Percentiles rank a stretch among this genome's conserved stretches.
phyloP scores from a whole-genome alignment of 495 filamentous ascomycete species.

The Penicillium longicatenatum region DNA sequence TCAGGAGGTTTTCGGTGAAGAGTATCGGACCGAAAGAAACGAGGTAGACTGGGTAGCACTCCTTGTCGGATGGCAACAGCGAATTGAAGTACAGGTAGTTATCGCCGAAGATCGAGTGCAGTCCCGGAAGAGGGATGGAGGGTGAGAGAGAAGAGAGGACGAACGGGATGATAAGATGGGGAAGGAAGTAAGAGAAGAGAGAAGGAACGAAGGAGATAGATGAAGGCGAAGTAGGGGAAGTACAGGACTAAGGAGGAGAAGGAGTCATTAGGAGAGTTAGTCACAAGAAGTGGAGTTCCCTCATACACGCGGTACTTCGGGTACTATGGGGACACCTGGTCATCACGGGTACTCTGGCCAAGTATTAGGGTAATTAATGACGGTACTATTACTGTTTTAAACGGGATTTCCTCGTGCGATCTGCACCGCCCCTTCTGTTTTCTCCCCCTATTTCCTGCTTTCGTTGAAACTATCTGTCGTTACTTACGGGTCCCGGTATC shows the following conservation, averaged over 20 bases:
- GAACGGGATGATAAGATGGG: slow-evolving; percentile 17
- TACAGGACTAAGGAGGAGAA: slow-evolving; percentile 3
- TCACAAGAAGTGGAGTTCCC: slow-evolving; percentile 3
- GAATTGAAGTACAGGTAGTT: slow-evolving; percentile 10
- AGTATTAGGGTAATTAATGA: not conserved
- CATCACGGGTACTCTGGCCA: too few species aligned
- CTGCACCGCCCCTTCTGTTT: slow-evolving; percentile 1
- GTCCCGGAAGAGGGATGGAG: slow-evolving; percentile 19
- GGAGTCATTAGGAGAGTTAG: slow-evolving; percentile 6
- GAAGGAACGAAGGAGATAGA: slow-evolving; percentile 27
- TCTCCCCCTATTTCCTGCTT: not conserved
- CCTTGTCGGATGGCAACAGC: slow-evolving; percentile 11
- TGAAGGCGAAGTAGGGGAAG: slow-evolving; percentile 37
- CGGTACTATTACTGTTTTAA: slow-evolving; percentile 5
- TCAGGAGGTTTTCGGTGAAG: not conserved
- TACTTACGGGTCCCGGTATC: slow-evolving; percentile 4
- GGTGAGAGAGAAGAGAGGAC: slow-evolving; percentile 28
- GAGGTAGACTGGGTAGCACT: not conserved
- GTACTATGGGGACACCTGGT: not conserved
- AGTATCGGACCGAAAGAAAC: not conserved
- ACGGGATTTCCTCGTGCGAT: slow-evolving; percentile 9
- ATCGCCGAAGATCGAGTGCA: slow-evolving; percentile 19
- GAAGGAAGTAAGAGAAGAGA: slow-evolving; percentile 17
- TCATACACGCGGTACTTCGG: slow-evolving; percentile 4
- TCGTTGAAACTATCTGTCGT: slow-evolving; percentile 3